phyloP scores from a whole-genome alignment of 129 eudicot species.

The Centrapalus pauciflorus region DNA sequence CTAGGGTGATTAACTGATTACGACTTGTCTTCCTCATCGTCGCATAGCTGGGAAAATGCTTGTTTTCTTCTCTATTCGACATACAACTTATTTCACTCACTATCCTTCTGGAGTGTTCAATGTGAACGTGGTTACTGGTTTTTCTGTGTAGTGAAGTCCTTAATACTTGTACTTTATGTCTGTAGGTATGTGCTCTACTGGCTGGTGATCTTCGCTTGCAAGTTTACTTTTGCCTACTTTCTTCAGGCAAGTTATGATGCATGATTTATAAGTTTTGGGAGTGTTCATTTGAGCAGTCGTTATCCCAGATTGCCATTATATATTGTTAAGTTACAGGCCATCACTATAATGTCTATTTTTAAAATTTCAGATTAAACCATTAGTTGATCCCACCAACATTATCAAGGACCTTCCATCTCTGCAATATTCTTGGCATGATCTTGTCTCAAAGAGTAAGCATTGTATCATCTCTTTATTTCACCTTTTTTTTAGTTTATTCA shows the following conservation, averaged over 20 bases:
- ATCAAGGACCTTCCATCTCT: conserved; percentile 51
- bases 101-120: background rate
- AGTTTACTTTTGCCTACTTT: conserved; percentile 85
- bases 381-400: conserved; percentile 72
- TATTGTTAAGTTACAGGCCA: background rate
- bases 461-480: conserved; percentile 1
- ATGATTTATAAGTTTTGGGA: background rate
- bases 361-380: conserved; percentile 67
- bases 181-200: conserved; percentile 88
- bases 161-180: conserved; percentile 14
- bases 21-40: too few relatives aligned
- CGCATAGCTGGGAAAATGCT: too few relatives aligned
- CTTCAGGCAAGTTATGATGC: conserved; percentile 70
- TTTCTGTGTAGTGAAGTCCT: conserved; percentile 6
- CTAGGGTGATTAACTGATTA: too few relatives aligned
- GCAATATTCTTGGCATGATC: conserved; percentile 86
- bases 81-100: background rate
- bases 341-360: conserved; percentile 14
- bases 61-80: background rate
- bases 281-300: background rate
- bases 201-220: conserved; percentile 90
- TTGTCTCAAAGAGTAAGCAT: conserved; percentile 65
- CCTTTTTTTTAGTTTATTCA: background rate
- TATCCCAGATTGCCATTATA: background rate
- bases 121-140: background rate